Evolutionary conservation across 2,329 filamentous ascomycete species (phyloP), one percentile per base, ranked within the genome.

Genomic region (Nemania serpens): DNA sequence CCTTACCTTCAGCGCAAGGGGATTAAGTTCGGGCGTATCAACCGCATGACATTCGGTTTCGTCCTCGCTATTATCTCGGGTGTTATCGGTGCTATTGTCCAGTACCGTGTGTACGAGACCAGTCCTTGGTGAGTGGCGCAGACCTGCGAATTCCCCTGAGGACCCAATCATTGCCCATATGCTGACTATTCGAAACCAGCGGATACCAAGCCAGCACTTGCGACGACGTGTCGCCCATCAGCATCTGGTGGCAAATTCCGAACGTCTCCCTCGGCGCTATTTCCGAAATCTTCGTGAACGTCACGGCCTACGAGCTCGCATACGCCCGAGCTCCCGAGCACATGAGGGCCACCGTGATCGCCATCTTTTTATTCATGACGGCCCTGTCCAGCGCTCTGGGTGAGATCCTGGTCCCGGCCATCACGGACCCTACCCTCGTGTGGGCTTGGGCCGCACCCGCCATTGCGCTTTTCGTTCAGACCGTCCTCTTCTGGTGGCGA

Each of bases 261-360:
- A 76, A 79, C 36, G 82, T 84, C 66, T 73, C 79, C 5, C 75
- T 86, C 2, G 80, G 82, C 41, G 83, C 80, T 22, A 75, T 83
- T 25, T 80, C 80, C 1, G 83, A 87, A 70, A 81, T 87, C 66
- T 82, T 87, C 64, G 81, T 82, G 36, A 86, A 84, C 49, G 85
- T 89, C 55, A 88, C 87, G 1, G 80, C 83, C 49, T 81, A 88
- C 49, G 88, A 90, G 71, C 87, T 90, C 63, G 88, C 86, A 7
- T 90, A 86, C 74, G 86, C 85, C 68, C 88, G 89, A 70, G 86
- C 88, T 0, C 88, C 88, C 1, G 81, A 81, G 56, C 82, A 84
- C 69, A 89, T 90, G 86, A 81, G 84, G 69, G 82, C 81, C 2
- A 81, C 84, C 13, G 82, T 87, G 29, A 79, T 84, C 68, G 80